A percentile compares a stretch with the other conserved stretches of the same genome.
Conservation (phyloP, 495 filamentous ascomycete species). For the Xylaria venustula region DNA sequence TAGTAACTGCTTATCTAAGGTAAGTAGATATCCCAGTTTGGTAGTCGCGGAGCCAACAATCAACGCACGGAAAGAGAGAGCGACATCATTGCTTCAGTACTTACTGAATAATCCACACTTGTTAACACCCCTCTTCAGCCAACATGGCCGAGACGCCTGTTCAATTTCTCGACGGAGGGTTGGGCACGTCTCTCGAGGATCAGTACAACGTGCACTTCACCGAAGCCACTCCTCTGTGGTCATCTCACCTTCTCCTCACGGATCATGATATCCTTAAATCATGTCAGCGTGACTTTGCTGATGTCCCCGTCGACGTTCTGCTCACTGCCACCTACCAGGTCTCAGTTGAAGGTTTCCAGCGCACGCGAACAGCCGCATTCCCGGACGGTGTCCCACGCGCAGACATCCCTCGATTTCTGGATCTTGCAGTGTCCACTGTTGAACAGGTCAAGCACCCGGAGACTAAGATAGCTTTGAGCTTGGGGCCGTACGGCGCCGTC, state of each 20-base stretch:
- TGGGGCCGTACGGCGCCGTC: constrained; percentile 65
- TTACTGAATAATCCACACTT: background rate
- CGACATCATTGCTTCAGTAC: background rate
- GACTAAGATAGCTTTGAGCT: constrained; percentile 46
- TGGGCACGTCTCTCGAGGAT: constrained; percentile 64
- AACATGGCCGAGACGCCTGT: constrained; percentile 27
- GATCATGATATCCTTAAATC: constrained; percentile 46
- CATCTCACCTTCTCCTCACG: constrained; percentile 58
- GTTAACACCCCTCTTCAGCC: background rate
- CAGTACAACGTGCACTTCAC: constrained; percentile 48
- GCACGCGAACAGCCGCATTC: constrained; percentile 27
- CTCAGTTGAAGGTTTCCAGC: constrained; percentile 51
- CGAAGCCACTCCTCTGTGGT: constrained; percentile 60
- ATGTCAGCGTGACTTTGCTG: constrained; percentile 54
- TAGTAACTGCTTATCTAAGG: too few species aligned
- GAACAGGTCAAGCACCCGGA: constrained; percentile 27
- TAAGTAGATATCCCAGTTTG: too few species aligned
- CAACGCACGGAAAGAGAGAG: background rate
- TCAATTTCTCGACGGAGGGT: constrained; percentile 61
- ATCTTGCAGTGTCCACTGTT: constrained; percentile 37
- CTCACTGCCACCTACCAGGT: constrained; percentile 67
- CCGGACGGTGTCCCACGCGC: constrained; percentile 22
- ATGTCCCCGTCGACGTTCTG: constrained; percentile 56
- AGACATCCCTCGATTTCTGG: constrained; percentile 25
- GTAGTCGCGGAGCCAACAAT: too few species aligned